Percentiles rank a stretch among this genome's conserved stretches.
phyloP scores from a whole-genome alignment of 2,329 filamentous ascomycete species.

The Botryosphaeria dothidea region DNA sequence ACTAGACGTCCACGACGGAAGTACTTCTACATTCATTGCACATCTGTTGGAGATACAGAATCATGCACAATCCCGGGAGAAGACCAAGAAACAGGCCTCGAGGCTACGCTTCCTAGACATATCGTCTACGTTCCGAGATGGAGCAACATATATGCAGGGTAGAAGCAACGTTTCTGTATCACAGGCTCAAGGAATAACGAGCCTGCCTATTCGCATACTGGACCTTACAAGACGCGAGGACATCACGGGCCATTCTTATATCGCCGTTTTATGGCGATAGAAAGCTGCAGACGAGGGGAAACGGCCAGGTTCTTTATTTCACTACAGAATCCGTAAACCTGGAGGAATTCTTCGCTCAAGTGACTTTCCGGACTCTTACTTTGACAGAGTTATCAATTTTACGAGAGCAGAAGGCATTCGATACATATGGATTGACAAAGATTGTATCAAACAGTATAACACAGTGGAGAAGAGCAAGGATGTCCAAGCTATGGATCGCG shows the following conservation, averaged over 20 bases:
- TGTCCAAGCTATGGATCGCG: slow-evolving; percentile 22
- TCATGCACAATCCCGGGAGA: slow-evolving; percentile 16
- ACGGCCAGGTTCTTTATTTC: not conserved
- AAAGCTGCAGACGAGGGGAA: not conserved
- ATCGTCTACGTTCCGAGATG: slow-evolving; percentile 20
- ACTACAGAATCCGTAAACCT: not conserved
- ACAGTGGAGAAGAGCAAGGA: not conserved
- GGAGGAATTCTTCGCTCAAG: slow-evolving; percentile 19
- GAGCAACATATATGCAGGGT: not conserved
- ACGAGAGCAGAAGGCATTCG: slow-evolving; percentile 20
- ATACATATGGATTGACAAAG: slow-evolving; percentile 26
- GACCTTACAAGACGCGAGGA: slow-evolving; percentile 14
- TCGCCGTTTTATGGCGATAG: slow-evolving; percentile 27
- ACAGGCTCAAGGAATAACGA: not conserved
- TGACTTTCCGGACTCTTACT: slow-evolving; percentile 24
- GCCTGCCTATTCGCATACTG: slow-evolving; percentile 3
- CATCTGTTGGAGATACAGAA: slow-evolving; percentile 25
- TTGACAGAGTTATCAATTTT: slow-evolving; percentile 26
- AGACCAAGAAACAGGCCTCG: slow-evolving; percentile 22
- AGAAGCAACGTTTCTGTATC: not conserved
- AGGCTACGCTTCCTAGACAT: slow-evolving; percentile 24
- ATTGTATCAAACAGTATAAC: slow-evolving; percentile 25
- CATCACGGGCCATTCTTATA: slow-evolving; percentile 20
- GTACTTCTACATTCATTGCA: slow-evolving; percentile 19
- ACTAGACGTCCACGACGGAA: slow-evolving; percentile 23